Evolutionary conservation across 805 yeast species (phyloP), one percentile per base, ranked within the genome.

Genomic region (Pichia nakasei): DNA sequence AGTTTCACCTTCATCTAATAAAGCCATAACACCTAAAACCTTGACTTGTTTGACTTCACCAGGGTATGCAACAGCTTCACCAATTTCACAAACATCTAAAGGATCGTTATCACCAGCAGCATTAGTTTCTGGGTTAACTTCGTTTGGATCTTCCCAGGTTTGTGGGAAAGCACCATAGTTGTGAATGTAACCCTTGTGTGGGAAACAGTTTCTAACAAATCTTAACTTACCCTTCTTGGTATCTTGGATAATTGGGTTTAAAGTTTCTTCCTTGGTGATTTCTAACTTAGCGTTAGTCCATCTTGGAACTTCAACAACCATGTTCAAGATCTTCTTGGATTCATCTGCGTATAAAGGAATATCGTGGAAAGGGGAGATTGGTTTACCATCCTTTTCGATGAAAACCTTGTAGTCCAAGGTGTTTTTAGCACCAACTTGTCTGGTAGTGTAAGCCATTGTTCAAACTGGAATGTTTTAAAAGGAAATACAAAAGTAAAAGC

Each of bases 81-180:
- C 93, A 45, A 85, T 83, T 63, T 85, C 94, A 59, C 88, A 79
- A 35, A 83, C 89, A 60, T 85, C 94, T 58, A 85, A 72, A 42
- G 94, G 94, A 72, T 85, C 94, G 57, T 84, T 81, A 64, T 85
- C 94, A 65, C 93, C 93, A 48, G 69, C 77, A 58, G 68, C 79
- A 64, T 67, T 78, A 57, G 76, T 83, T 69, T 76, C 85, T 68
- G 78, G 77, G 65, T 69, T 85, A 61, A 66, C 63, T 62, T 55
- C 73, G 57, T 68, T 77, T 65, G 79, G 85, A 59, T 82, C 85
- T 65, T 82, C 88, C 88, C 88, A 82, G 39, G 88, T 82, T 67
- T 91, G 97, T 53, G 97, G 97, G 78, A 91, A 84, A 40, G 97
- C 97, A 66, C 97, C 98, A 66, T 91, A 91, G 74, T 93, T 93